Conservation (phyloP, 257 asterid species). For the Plantago ovata region DNA sequence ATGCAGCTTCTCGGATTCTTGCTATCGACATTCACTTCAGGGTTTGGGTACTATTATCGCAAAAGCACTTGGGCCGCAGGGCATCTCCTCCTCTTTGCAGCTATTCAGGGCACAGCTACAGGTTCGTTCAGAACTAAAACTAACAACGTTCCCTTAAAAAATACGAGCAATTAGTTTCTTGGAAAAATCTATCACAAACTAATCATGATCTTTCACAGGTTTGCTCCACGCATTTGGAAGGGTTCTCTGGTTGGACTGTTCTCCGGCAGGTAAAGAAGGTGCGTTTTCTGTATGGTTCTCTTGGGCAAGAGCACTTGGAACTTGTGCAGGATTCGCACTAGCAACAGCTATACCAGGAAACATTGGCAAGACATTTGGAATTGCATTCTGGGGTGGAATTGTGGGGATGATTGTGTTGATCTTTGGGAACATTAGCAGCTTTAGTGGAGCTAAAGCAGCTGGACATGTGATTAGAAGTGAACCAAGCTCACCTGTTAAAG, state of each 20-base stretch:
- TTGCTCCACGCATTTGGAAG: conserved; percentile 68
- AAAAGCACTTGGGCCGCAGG: conserved; percentile 41
- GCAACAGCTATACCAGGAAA: conserved; percentile 59
- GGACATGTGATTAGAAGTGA: conserved; percentile 55
- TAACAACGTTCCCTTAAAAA: neutral
- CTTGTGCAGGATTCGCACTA: conserved; percentile 68
- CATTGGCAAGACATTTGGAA: conserved; percentile 55
- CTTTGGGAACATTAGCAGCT: conserved; percentile 74
- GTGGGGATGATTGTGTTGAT: conserved; percentile 58
- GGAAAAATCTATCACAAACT: neutral
- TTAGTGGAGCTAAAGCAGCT: conserved; percentile 81
- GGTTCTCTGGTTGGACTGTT: conserved; percentile 73
- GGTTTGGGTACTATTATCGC: conserved; percentile 73
- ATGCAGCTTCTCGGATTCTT: conserved; percentile 85
- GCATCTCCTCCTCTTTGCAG: conserved; percentile 55
- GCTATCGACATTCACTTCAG: conserved; percentile 56
- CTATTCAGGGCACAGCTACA: conserved; percentile 66
- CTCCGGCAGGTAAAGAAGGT: conserved; percentile 90
- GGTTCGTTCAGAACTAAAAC: conserved; percentile 27
- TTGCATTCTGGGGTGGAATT: conserved; percentile 50
- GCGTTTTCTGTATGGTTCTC: conserved; percentile 85
- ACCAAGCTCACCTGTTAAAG: conserved; percentile 44
- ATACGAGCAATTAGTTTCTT: neutral
- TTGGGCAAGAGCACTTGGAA: conserved; percentile 63
- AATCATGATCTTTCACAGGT: conserved; percentile 35